These are phyloP conservation scores for Ambrosiella cleistominuta DNA, from an alignment of 2,329 filamentous ascomycete species.

Conservation along the genomic window DNA sequence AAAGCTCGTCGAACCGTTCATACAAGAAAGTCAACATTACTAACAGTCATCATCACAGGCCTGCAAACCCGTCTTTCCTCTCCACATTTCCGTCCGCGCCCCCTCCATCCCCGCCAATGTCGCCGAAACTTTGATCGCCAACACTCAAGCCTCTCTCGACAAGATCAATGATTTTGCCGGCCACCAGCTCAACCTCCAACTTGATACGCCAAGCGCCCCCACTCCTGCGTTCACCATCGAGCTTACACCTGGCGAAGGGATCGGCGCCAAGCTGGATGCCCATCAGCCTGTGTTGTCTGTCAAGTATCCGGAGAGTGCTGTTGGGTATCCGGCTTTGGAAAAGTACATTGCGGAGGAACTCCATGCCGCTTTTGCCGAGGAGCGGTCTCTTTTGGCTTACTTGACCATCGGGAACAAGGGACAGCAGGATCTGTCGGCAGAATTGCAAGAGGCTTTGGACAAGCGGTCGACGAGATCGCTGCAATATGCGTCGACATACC, in stretches of 20 bases:
- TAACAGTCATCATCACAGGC: constrained; percentile 33
- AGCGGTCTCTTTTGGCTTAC: constrained; percentile 70
- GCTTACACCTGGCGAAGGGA: constrained; percentile 45
- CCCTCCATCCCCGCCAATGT: constrained; percentile 47
- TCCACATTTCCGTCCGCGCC: constrained; percentile 63
- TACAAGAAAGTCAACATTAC: neutral
- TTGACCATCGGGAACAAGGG: constrained; percentile 33
- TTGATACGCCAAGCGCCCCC: constrained; percentile 15
- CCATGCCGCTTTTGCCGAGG: constrained; percentile 64
- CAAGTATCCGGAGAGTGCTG: constrained; percentile 52
- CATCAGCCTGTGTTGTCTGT: constrained; percentile 59
- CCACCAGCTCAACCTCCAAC: constrained; percentile 41
- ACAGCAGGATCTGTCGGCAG: constrained; percentile 29
- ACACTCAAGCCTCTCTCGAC: constrained; percentile 75
- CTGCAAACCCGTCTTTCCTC: constrained; percentile 73
- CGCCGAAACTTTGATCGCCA: constrained; percentile 53
- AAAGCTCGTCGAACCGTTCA: neutral
- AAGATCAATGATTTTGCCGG: constrained; percentile 72
- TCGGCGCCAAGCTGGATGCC: constrained; percentile 43
- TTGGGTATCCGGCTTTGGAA: constrained; percentile 49
- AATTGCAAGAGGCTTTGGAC: constrained; percentile 37
- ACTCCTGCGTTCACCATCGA: constrained; percentile 49
- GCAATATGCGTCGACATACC: constrained; percentile 85
- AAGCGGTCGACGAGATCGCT: constrained; percentile 69
- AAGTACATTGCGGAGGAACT: constrained; percentile 65